Percentiles rank a stretch among this genome's conserved stretches.
Conservation (phyloP, 208 protist genomes). For the Crithidia fasciculata region DNA sequence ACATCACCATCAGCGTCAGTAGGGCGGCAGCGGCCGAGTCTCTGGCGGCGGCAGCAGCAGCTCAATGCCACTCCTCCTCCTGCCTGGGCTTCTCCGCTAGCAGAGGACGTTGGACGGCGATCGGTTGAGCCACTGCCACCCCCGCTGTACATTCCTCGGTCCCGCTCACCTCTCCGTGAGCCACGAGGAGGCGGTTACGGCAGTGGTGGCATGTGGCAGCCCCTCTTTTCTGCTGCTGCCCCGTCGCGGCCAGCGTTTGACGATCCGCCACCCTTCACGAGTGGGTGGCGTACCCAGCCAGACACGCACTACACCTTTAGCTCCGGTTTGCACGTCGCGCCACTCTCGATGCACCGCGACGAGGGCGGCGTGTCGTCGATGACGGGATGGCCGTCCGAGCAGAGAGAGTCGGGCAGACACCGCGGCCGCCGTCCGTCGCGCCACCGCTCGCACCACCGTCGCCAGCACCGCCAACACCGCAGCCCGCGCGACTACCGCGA, state of each 20-base stretch:
- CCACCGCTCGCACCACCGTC: constrained; percentile 12
- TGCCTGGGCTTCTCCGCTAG: background rate
- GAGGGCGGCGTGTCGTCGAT: background rate
- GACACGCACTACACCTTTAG: background rate
- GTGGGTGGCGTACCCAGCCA: constrained; percentile 3
- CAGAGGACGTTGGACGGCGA: background rate
- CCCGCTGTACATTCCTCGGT: constrained; percentile 24
- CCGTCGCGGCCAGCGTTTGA: background rate
- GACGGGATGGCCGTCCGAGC: constrained; percentile 7
- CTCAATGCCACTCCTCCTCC: background rate
- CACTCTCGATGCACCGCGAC: constrained; percentile 9
- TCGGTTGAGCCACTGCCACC: constrained; percentile 17
- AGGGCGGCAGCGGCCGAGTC: no score
- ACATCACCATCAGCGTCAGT: constrained; percentile 13
- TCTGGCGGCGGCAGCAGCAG: no score
- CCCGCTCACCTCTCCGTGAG: constrained; percentile 14
- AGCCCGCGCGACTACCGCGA: background rate
- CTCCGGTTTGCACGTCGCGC: constrained; percentile 3
- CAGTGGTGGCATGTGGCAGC: constrained; percentile 2
- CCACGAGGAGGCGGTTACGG: background rate
- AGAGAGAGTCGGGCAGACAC: background rate
- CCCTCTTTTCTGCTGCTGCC: background rate
- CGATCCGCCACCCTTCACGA: constrained; percentile 1
- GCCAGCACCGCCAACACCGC: background rate
- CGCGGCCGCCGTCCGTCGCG: constrained; percentile 5